A percentile compares a stretch with the other conserved stretches of the same genome.
Conservation (phyloP, 768 basidiomycete species). For the Rhizopogon rudus region DNA sequence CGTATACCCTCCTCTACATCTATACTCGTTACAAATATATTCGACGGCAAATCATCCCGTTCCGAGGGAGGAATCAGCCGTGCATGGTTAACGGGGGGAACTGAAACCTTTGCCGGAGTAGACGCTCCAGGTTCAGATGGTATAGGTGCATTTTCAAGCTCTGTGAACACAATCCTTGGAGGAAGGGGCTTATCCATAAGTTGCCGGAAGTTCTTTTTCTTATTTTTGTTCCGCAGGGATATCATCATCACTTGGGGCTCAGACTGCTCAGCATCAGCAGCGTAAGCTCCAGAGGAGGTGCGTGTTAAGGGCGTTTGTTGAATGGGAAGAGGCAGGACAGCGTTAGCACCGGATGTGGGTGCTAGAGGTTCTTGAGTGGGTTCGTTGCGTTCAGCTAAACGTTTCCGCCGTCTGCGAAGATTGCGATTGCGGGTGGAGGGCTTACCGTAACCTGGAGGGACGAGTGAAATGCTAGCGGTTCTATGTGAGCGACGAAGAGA, state of each 20-base stretch:
- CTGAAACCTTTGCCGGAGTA: background rate
- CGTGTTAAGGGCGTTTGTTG: background rate
- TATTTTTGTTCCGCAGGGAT: slow-evolving; percentile 69
- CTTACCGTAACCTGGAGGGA: slow-evolving; percentile 61
- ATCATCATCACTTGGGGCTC: slow-evolving; percentile 13
- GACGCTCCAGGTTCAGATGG: slow-evolving; percentile 6
- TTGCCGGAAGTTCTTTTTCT: slow-evolving; percentile 61
- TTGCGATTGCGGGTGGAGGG: slow-evolving; percentile 53
- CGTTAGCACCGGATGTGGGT: slow-evolving; percentile 37
- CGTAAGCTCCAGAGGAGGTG: background rate
- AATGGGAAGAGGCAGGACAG: slow-evolving; percentile 36
- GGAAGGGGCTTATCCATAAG: slow-evolving; percentile 38
- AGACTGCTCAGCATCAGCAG: slow-evolving; percentile 16
- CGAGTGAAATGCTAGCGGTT: slow-evolving; percentile 13
- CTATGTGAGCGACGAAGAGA: background rate
- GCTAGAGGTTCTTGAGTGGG: slow-evolving; percentile 14
- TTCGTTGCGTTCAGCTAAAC: slow-evolving; percentile 24
- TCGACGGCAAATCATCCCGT: slow-evolving; percentile 48
- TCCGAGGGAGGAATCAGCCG: slow-evolving; percentile 63
- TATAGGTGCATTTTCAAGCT: slow-evolving; percentile 6
- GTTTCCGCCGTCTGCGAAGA: slow-evolving; percentile 47
- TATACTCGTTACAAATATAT: slow-evolving; percentile 67
- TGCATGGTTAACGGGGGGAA: slow-evolving; percentile 12
- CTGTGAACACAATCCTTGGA: slow-evolving; percentile 51
- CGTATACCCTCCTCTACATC: slow-evolving; percentile 53